phyloP scores from a whole-genome alignment of 495 filamentous ascomycete genomes.

The Neohortaea acidophila region DNA sequence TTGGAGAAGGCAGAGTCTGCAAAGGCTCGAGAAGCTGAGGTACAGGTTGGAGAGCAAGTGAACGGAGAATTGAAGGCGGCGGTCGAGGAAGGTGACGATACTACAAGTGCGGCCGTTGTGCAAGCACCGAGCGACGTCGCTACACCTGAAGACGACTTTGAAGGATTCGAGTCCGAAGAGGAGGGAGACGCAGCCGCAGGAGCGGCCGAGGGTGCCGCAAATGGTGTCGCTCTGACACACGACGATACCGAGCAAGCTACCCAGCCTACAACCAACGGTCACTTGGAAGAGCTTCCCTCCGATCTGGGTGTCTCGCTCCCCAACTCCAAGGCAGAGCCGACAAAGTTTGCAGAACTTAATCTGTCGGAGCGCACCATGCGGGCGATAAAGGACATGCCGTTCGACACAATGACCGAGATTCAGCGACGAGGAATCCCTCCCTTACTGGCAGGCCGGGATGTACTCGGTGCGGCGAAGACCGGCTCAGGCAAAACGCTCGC shows the following conservation, averaged over 20 bases:
- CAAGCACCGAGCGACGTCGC: too few species aligned
- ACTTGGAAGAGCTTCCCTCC: constrained; percentile 34
- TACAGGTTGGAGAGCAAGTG: constrained; percentile 20
- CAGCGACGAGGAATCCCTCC: constrained; percentile 80
- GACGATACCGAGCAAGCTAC: constrained; percentile 1
- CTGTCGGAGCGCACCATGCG: constrained; percentile 75
- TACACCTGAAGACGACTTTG: constrained; percentile 11
- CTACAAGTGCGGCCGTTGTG: constrained; percentile 7
- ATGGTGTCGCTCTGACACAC: neutral
- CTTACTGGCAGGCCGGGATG: constrained; percentile 75
- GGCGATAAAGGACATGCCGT: constrained; percentile 72
- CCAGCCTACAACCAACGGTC: constrained; percentile 3
- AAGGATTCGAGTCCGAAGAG: constrained; percentile 3
- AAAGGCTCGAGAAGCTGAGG: constrained; percentile 12
- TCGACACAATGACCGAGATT: constrained; percentile 92
- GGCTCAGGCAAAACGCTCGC: constrained; percentile 91
- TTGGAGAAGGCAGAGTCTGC: constrained; percentile 6
- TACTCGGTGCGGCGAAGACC: constrained; percentile 92
- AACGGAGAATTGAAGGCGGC: constrained; percentile 23
- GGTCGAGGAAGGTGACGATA: constrained; percentile 6
- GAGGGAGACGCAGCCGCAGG: constrained; percentile 10
- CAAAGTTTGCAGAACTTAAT: constrained; percentile 65
- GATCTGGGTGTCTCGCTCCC: constrained; percentile 41
- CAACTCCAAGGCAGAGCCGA: constrained; percentile 35
- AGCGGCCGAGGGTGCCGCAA: neutral